Base-by-base conservation (phyloP, 768 basidiomycete genomes). In the Daedaleopsis sinensis region DNA sequence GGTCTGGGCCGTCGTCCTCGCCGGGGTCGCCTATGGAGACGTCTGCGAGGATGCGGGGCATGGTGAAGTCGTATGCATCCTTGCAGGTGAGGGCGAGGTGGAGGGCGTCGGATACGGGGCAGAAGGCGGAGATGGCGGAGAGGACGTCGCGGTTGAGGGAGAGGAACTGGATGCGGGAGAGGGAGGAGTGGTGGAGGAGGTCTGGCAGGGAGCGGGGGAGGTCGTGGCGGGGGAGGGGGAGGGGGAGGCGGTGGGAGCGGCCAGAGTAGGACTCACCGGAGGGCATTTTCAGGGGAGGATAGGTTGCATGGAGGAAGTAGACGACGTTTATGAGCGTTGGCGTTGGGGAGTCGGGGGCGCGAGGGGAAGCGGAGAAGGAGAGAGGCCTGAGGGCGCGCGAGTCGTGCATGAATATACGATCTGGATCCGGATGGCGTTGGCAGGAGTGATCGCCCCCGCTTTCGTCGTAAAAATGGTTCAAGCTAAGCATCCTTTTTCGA, bases 101-200 rank as follows among this genome's bases (percentile, higher is more conserved):
- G 46, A 67, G 58, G 36, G 66, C 66, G 23, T 66, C 65, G 27
- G 12, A 35, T 48, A 56, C 59, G 3, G 58, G 49, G 46, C 62
- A 64, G 58, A 59, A 64, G 58, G 59, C 49, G 58, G 50, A 42
- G 54, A 67, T 67, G 46, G 57, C 49, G 48, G 46, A 56, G 52
- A 67, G 63, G 39, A 67, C 66, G 47, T 67, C 66, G 60, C 51
- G 59, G 52, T 64, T 67, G 60, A 67, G 66, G 16, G 50, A 16
- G 52, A 67, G 55, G 46, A 67, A 46, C 16, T 55, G 37, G 63
- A 64, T 58, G 46, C 48, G 50, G n/a, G 27, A 39, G 42, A 47
- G 52, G n/a, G 51, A 52, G 47, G 46, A 47, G 48, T 23, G 23
- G 38, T 18, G 39, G 39, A 18, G 3, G 39, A 42, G 39, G 51